Percentiles rank a stretch among this genome's conserved stretches.
phyloP scores from a whole-genome alignment of 208 protist genomes.

The Wallacemonas rigidus region DNA sequence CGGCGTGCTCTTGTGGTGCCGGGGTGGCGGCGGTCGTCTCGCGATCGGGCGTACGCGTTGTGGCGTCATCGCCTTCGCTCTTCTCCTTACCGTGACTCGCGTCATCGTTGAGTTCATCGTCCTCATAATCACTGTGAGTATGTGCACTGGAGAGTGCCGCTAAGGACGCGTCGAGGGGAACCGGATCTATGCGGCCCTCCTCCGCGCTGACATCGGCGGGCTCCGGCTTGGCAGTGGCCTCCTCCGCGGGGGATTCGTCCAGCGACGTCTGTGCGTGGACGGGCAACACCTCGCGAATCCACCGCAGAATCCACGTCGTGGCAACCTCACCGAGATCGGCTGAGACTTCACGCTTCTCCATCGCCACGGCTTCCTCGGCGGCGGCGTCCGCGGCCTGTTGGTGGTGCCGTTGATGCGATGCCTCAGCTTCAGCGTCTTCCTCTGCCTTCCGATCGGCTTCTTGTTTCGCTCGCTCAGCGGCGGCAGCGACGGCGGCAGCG shows the following conservation, averaged over 20 bases:
- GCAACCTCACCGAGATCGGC: background rate
- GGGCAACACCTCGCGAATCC: background rate
- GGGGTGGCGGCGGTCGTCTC: too few species aligned
- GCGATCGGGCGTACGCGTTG: background rate
- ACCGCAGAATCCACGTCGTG: constrained; percentile 10
- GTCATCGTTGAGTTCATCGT: background rate
- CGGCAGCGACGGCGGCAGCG: too few species aligned
- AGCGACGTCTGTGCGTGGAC: background rate
- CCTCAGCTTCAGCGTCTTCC: too few species aligned
- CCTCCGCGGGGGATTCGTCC: background rate
- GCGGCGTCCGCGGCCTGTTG: background rate
- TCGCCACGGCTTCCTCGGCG: background rate
- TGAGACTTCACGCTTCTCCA: background rate
- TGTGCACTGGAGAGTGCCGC: constrained; percentile 1
- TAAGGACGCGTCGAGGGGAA: background rate
- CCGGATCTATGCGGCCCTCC: background rate
- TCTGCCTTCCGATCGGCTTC: too few species aligned
- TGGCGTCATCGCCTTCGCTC: background rate
- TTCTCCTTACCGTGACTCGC: background rate
- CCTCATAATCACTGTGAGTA: background rate
- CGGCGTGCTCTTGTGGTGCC: too few species aligned
- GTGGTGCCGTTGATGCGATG: too few species aligned
- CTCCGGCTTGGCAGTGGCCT: background rate
- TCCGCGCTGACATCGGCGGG: background rate
- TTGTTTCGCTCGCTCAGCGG: too few species aligned